Percentiles rank a stretch among this genome's conserved stretches.
Conservation (phyloP, 2,329 filamentous ascomycete genomes). For the Sporothrix sp. region DNA sequence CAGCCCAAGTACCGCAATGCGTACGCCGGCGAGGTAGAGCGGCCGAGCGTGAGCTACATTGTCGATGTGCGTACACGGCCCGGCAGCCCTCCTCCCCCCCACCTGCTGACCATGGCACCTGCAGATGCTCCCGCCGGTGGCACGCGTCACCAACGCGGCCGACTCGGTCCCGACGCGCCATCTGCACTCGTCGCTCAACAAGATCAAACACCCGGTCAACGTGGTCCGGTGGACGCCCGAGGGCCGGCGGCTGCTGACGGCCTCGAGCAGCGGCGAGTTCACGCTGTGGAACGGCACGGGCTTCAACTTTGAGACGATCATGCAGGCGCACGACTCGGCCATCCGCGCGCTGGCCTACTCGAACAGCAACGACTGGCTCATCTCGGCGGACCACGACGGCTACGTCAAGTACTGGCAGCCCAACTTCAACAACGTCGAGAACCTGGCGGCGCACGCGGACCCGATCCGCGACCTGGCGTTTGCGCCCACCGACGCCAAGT, state of each 20-base stretch:
- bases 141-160: conserved; percentile 61
- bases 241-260: conserved; percentile 80
- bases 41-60: conserved; percentile 81
- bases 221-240: conserved; percentile 97
- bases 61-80: conserved; percentile 57
- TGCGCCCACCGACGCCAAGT: conserved; percentile 88
- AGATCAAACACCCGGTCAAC: conserved; percentile 94
- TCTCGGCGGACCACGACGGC: conserved; percentile 91
- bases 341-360: conserved; percentile 81
- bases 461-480: conserved; percentile 88
- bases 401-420: conserved; percentile 98
- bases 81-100: rapidly evolving
- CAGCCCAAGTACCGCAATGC: conserved; percentile 64
- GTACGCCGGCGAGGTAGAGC: conserved; percentile 65
- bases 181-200: conserved; percentile 95
- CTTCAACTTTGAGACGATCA: conserved; percentile 99
- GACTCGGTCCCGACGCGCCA: conserved; percentile 92
- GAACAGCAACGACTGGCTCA: conserved; percentile 91
- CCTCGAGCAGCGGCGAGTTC: conserved; percentile 93
- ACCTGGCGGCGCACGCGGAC: conserved; percentile 81
- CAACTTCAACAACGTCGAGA: conserved; percentile 98
- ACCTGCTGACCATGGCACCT: background rate
- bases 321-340: conserved; percentile 89
- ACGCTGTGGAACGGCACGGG: conserved; percentile 98
- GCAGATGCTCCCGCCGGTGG: conserved; percentile 79